phyloP scores from a whole-genome alignment of 139 green algal genomes.

The Picochlorum sp. region DNA sequence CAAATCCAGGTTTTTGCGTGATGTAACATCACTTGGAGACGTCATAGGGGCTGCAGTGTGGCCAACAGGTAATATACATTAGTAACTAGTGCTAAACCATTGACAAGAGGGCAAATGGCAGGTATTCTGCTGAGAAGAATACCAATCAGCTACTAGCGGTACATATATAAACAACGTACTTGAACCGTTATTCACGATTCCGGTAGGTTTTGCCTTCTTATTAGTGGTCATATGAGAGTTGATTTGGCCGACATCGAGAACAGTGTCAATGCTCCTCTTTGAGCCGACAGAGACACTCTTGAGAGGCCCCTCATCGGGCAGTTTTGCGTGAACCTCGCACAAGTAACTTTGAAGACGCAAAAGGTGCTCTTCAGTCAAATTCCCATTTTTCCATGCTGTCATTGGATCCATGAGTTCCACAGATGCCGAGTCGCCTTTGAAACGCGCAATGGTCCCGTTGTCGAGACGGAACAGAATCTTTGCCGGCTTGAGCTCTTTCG shows the following conservation, averaged over 20 bases:
- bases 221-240: neutral
- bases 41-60: neutral
- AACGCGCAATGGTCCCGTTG: slow-evolving; percentile 32
- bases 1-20: slow-evolving; percentile 7
- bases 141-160: neutral
- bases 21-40: slow-evolving; percentile 7
- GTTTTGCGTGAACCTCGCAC: slow-evolving; percentile 31
- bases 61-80: neutral
- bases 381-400: slow-evolving; percentile 22
- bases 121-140: neutral
- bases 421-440: slow-evolving; percentile 2
- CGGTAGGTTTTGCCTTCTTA: slow-evolving; percentile 4
- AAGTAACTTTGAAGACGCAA: slow-evolving; percentile 25
- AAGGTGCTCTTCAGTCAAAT: slow-evolving; percentile 25
- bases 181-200: neutral
- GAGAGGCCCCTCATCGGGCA: slow-evolving; percentile 31
- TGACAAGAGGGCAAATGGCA: neutral
- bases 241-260: slow-evolving; percentile 19
- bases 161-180: neutral
- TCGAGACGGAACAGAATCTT: slow-evolving; percentile 31
- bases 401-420: slow-evolving; percentile 18
- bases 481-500: slow-evolving; percentile 12
- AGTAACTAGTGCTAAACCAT: neutral
- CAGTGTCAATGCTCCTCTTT: slow-evolving; percentile 29
- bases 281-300: slow-evolving; percentile 30